These are phyloP conservation scores for Penicillium silybi DNA, from an alignment of 495 filamentous ascomycete species.

Conservation along the genomic window DNA sequence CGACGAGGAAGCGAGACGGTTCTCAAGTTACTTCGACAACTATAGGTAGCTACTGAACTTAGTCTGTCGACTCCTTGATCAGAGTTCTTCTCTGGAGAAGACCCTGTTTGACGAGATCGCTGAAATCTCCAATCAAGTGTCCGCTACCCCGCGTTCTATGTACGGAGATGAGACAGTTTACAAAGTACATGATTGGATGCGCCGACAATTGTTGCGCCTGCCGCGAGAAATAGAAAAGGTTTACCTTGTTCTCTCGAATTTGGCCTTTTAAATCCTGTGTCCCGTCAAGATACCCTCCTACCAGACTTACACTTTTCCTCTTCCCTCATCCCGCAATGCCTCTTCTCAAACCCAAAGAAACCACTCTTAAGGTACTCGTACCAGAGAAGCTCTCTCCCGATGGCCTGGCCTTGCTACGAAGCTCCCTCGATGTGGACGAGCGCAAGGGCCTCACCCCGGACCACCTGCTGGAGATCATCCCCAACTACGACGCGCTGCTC, in stretches of 20 bases:
- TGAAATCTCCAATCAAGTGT: constrained; percentile 4
- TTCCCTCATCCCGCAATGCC: constrained; percentile 6
- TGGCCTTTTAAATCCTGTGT: not conserved
- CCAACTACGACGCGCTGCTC: constrained; percentile 62
- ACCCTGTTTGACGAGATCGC: not conserved
- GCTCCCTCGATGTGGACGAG: constrained; percentile 57
- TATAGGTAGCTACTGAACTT: not conserved
- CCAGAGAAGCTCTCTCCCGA: constrained; percentile 72
- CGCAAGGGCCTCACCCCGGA: constrained; percentile 50
- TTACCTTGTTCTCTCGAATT: not conserved
- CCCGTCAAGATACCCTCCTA: not conserved
- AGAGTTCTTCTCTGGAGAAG: no score
- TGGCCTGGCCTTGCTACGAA: constrained; percentile 57
- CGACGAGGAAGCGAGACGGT: not conserved
- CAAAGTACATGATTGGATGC: not conserved
- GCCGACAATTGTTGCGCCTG: constrained; percentile 8
- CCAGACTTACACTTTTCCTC: no score
- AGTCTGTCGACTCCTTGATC: no score
- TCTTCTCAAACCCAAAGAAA: constrained; percentile 11
- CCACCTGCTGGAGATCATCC: constrained; percentile 56
- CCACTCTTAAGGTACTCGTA: constrained; percentile 57
- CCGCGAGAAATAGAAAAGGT: constrained; percentile 8
- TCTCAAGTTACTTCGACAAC: not conserved
- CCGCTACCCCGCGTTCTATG: constrained; percentile 12
- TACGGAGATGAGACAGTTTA: not conserved